A percentile compares a stretch with the other conserved stretches of the same genome.
These are phyloP conservation scores for Kluyveromyces siamensis DNA, from an alignment of 805 yeast species.

Conservation along the genomic window DNA sequence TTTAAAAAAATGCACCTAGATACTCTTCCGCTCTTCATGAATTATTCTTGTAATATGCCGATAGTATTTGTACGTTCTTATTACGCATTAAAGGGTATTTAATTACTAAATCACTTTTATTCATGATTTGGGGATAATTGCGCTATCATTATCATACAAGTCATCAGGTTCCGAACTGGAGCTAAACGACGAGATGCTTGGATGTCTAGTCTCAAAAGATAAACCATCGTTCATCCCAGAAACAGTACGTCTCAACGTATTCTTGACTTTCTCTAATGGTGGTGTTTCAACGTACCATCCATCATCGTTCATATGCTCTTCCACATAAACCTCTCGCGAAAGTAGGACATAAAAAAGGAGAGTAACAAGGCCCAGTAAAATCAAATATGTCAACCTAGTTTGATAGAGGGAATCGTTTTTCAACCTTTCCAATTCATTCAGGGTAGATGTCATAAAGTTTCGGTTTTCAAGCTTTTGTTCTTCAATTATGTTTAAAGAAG, in stretches of 20 bases:
- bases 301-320: slow-evolving; percentile 7
- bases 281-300: slow-evolving; percentile 10
- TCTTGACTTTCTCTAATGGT: slow-evolving; percentile 6
- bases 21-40: too few species aligned
- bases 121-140: neutral
- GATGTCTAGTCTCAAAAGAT: neutral
- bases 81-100: neutral
- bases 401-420: slow-evolving; percentile 17
- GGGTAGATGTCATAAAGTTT: slow-evolving; percentile 11
- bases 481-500: slow-evolving; percentile 18
- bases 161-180: neutral
- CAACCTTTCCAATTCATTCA: slow-evolving; percentile 10
- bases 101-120: neutral
- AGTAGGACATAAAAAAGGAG: slow-evolving; percentile 9
- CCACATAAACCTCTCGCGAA: slow-evolving; percentile 9
- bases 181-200: neutral
- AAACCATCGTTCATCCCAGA: neutral
- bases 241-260: slow-evolving; percentile 2
- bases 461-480: slow-evolving; percentile 19
- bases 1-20: too few species aligned
- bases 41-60: neutral
- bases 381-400: slow-evolving; percentile 12
- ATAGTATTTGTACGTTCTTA: too few species aligned
- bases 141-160: neutral
- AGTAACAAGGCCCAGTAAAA: slow-evolving; percentile 9